phyloP scores from a whole-genome alignment of 2,329 filamentous ascomycete genomes.

The Seiridium unicorne region DNA sequence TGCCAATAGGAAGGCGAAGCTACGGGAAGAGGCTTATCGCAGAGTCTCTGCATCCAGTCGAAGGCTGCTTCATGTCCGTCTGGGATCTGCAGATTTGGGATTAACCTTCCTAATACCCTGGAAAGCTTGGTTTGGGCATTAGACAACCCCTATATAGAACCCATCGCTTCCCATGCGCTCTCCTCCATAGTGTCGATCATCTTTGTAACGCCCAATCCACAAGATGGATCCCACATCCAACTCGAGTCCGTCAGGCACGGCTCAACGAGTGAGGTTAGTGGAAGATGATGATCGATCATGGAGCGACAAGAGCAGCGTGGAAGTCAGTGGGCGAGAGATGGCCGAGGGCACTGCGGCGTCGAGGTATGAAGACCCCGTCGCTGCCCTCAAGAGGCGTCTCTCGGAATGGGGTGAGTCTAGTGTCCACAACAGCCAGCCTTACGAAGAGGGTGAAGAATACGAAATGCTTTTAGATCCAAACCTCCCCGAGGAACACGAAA shows the following conservation, averaged over 20 bases:
- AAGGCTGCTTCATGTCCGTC: slow-evolving; percentile 17
- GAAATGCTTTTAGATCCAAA: slow-evolving; percentile 57
- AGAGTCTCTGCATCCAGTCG: neutral
- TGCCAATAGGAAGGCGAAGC: neutral
- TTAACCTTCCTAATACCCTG: neutral
- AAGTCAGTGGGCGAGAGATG: slow-evolving; percentile 28
- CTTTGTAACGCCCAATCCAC: slow-evolving; percentile 7
- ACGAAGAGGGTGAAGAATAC: slow-evolving; percentile 48
- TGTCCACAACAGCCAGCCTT: slow-evolving; percentile 31
- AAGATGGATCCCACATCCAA: slow-evolving; percentile 28
- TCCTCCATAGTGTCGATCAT: slow-evolving; percentile 16
- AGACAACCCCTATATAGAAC: slow-evolving; percentile 18
- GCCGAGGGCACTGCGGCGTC: slow-evolving; percentile 15
- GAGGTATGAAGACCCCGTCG: slow-evolving; percentile 19
- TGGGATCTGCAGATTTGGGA: slow-evolving; percentile 14
- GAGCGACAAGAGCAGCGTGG: slow-evolving; percentile 24
- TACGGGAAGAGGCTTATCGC: slow-evolving; percentile 6
- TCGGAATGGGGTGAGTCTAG: slow-evolving; percentile 41
- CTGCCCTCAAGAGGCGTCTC: slow-evolving; percentile 34
- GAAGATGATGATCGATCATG: slow-evolving; percentile 23
- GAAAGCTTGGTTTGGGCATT: slow-evolving; percentile 9
- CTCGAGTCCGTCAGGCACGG: slow-evolving; percentile 32
- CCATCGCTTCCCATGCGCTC: slow-evolving; percentile 7
- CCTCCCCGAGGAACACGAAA: slow-evolving; percentile 41
- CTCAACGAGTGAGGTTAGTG: slow-evolving; percentile 15